Percentiles rank a stretch among this genome's conserved stretches.
These are phyloP conservation scores for Phaeosphaeriaceae sp. DNA, from an alignment of 2,329 filamentous ascomycete species.

Conservation along the genomic window DNA sequence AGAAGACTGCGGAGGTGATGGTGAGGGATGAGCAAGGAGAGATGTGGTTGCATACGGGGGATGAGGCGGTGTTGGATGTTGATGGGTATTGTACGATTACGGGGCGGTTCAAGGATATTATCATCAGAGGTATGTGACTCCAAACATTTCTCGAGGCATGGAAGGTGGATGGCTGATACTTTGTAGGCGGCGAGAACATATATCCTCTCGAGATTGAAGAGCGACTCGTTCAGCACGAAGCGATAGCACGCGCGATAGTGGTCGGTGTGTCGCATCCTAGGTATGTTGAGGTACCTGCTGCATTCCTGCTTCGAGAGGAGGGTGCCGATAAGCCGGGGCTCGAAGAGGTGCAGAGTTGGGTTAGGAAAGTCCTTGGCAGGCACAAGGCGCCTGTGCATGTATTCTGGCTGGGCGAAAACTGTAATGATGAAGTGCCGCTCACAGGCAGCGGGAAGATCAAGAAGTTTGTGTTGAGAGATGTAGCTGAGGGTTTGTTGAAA, in stretches of 20 bases:
- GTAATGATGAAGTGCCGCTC: constrained; percentile 46
- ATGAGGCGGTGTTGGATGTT: constrained; percentile 49
- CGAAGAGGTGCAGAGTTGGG: constrained; percentile 48
- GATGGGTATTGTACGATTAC: constrained; percentile 73
- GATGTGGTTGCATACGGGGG: constrained; percentile 49
- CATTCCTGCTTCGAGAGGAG: constrained; percentile 60
- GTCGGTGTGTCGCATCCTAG: constrained; percentile 73
- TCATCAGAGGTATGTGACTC: constrained; percentile 66
- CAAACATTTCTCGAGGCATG: background rate
- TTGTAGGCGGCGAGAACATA: constrained; percentile 51
- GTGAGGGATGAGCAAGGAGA: constrained; percentile 68
- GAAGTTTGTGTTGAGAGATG: constrained; percentile 48
- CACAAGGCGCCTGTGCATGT: constrained; percentile 69
- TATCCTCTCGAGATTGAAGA: constrained; percentile 78
- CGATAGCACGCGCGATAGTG: constrained; percentile 70
- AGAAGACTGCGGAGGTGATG: constrained; percentile 76
- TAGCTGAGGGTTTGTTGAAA: constrained; percentile 32
- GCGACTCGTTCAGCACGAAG: constrained; percentile 69
- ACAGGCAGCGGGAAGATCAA: constrained; percentile 56
- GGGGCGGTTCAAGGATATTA: constrained; percentile 80
- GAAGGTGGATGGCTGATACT: constrained; percentile 3
- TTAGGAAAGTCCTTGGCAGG: constrained; percentile 46
- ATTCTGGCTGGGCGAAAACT: constrained; percentile 73
- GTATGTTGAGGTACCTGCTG: constrained; percentile 75
- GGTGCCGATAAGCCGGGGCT: constrained; percentile 32